phyloP scores from a whole-genome alignment of 2,329 filamentous ascomycete genomes.

The Talaromyces rugulosus region DNA sequence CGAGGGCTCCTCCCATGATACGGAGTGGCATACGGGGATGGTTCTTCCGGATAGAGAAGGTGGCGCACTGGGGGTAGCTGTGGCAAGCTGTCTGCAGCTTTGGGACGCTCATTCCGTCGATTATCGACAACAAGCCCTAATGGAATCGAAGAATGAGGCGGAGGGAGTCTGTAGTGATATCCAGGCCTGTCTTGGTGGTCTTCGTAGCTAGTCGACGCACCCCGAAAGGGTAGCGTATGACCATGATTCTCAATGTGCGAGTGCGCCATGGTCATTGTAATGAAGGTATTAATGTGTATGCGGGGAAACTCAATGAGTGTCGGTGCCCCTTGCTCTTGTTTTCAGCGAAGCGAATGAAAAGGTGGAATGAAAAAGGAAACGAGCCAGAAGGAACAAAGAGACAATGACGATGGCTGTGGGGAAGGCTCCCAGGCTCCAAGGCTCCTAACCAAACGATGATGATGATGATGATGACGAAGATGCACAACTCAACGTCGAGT shows the following conservation, averaged over 20 bases:
- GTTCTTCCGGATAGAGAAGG: constrained; percentile 20
- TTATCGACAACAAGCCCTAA: constrained; percentile 17
- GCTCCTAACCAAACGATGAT: neutral
- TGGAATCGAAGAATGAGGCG: constrained; percentile 29
- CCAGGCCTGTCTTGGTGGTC: constrained; percentile 26
- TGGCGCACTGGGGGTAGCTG: constrained; percentile 37
- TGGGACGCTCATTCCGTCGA: neutral
- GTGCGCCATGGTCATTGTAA: constrained; percentile 28
- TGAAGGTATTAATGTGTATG: neutral
- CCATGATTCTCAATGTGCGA: constrained; percentile 38
- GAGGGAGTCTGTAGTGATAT: constrained; percentile 38
- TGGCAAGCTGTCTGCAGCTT: neutral
- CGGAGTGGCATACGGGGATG: neutral
- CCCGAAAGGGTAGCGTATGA: constrained; percentile 32
- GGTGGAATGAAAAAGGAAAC: neutral
- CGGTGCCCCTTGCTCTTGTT: neutral
- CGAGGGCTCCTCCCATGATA: constrained; percentile 3
- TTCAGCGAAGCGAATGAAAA: neutral
- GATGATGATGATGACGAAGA: neutral
- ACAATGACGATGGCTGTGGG: neutral
- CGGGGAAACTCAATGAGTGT: neutral
- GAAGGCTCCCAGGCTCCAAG: neutral
- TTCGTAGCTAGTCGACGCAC: constrained; percentile 22
- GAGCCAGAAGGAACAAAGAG: neutral
- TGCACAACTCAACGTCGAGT: neutral